phyloP scores from a whole-genome alignment of 768 basidiomycete species.

The Rhodotorula diobovata region DNA sequence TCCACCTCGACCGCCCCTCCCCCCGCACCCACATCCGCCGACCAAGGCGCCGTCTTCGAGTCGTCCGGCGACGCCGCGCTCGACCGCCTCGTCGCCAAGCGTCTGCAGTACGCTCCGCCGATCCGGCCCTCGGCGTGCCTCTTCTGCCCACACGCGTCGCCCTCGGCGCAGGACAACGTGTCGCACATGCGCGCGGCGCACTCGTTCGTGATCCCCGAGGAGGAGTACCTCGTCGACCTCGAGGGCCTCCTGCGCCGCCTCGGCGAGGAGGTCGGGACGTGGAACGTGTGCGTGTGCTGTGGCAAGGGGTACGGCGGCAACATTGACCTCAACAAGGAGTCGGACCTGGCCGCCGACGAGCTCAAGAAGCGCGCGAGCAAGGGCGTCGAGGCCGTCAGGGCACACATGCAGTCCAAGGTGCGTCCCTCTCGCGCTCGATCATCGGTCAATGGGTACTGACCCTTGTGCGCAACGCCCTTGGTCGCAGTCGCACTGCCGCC shows the following conservation, averaged over 20 bases:
- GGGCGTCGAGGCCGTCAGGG: conserved; percentile 77
- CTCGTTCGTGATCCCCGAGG: conserved; percentile 94
- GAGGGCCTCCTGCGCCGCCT: conserved; percentile 76
- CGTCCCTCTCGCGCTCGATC: background rate
- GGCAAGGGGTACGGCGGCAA: conserved; percentile 62
- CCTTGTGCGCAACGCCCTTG: background rate
- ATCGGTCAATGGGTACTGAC: no score
- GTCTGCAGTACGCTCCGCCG: conserved; percentile 44
- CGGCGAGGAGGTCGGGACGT: conserved; percentile 88
- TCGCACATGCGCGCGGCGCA: conserved; percentile 81
- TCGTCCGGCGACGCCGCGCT: conserved; percentile 33
- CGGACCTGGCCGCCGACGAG: conserved; percentile 45
- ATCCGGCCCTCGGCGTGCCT: conserved; percentile 64
- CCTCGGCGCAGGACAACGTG: conserved; percentile 62
- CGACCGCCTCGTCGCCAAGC: conserved; percentile 40
- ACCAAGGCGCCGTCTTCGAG: conserved; percentile 11
- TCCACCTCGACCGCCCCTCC: conserved; percentile 24
- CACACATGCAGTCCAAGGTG: conserved; percentile 88
- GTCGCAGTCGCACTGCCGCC: conserved; percentile 73
- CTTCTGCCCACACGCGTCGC: conserved; percentile 61
- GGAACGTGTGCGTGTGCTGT: conserved; percentile 88
- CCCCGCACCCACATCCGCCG: conserved; percentile 4
- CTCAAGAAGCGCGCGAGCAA: conserved; percentile 61
- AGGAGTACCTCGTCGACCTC: conserved; percentile 79
- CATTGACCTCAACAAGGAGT: conserved; percentile 78